A percentile compares a stretch with the other conserved stretches of the same genome.
phyloP scores from a whole-genome alignment of 225 moss, liverwort and hornwort species.

The Straminergon stramineum region DNA sequence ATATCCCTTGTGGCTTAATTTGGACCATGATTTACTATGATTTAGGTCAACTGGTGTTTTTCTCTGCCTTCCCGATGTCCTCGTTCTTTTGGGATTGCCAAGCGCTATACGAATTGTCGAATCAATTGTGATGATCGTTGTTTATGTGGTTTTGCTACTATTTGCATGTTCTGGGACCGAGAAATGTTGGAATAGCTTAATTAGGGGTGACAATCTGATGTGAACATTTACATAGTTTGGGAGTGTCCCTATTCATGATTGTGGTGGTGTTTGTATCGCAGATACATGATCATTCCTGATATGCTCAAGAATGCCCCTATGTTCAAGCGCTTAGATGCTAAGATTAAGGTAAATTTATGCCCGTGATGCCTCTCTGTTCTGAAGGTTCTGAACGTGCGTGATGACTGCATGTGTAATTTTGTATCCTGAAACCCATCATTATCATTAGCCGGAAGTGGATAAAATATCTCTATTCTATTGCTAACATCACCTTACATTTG shows the following conservation, averaged over 20 bases:
- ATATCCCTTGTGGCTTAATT: not conserved
- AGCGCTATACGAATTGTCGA: not conserved
- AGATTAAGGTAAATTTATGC: slow-evolving; percentile 40
- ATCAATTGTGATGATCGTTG: not conserved
- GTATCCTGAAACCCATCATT: not conserved
- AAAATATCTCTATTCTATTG: not conserved
- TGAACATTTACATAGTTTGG: not conserved
- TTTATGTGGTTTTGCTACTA: not conserved
- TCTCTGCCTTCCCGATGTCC: not conserved
- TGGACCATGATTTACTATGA: not conserved
- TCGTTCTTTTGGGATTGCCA: not conserved
- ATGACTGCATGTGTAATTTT: not conserved
- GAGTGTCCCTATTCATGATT: not conserved
- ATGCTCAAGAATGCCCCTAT: slow-evolving; percentile 72
- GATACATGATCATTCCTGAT: slow-evolving; percentile 64
- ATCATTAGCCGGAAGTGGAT: not conserved
- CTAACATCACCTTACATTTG: not conserved
- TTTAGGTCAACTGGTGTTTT: not conserved
- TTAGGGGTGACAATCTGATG: not conserved
- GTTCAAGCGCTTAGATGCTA: slow-evolving; percentile 63
- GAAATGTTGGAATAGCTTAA: not conserved
- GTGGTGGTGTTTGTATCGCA: slow-evolving; percentile 8
- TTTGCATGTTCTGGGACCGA: not conserved
- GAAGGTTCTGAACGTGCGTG: not conserved
- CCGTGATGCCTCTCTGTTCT: not conserved